phyloP scores from a whole-genome alignment of 768 basidiomycete genomes.

The Pulveroboletus ravenelii region DNA sequence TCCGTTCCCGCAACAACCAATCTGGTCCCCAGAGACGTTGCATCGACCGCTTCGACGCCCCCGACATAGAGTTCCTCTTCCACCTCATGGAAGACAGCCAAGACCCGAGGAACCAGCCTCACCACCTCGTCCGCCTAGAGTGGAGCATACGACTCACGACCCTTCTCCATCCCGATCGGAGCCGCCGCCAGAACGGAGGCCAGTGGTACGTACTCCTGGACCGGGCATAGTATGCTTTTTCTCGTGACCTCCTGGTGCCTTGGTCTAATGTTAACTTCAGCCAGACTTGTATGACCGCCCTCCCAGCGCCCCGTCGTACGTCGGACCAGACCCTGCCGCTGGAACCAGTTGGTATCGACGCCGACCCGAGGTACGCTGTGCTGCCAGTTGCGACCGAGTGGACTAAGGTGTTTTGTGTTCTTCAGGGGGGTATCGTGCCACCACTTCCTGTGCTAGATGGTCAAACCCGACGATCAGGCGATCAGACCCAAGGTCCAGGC shows the following conservation, averaged over 20 bases:
- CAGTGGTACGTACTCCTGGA: constrained; percentile 21
- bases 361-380: constrained; percentile 15
- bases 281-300: constrained; percentile 25
- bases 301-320: constrained; percentile 20
- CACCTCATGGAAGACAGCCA: background rate
- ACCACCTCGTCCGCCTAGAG: constrained; percentile 9
- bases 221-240: constrained; percentile 17
- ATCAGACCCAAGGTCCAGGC: constrained; percentile 23
- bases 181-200: constrained; percentile 7
- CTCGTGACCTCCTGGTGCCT: background rate
- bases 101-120: background rate
- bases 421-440: constrained; percentile 19
- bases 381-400: background rate
- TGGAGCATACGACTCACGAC: background rate
- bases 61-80: constrained; percentile 6
- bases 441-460: constrained; percentile 25
- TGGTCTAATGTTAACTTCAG: constrained; percentile 12
- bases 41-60: constrained; percentile 11
- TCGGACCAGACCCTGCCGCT: constrained; percentile 17
- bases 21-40: constrained; percentile 18
- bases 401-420: background rate
- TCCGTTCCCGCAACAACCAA: constrained; percentile 21
- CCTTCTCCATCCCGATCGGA: constrained; percentile 7
- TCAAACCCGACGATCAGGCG: constrained; percentile 18
- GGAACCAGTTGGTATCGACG: constrained; percentile 23